A percentile compares a stretch with the other conserved stretches of the same genome.
Conservation (phyloP, 768 basidiomycete species). For the Xerocomus potaroensis region DNA sequence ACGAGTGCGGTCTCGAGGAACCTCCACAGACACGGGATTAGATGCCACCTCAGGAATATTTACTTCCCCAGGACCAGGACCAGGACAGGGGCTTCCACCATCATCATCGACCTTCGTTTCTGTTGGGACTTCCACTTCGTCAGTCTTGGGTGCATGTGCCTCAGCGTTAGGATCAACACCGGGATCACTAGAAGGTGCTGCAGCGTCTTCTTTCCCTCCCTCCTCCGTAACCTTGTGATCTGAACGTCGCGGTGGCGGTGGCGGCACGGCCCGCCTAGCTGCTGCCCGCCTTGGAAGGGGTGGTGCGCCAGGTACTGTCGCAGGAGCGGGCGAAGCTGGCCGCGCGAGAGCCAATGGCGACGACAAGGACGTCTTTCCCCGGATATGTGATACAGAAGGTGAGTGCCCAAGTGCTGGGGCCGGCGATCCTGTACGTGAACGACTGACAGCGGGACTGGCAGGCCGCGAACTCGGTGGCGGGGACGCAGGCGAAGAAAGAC, state of each 20-base stretch:
- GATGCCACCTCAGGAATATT: background rate
- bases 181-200: background rate
- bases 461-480: constrained; percentile 33
- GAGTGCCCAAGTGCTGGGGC: constrained; percentile 6
- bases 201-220: constrained; percentile 6
- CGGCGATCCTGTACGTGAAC: constrained; percentile 26
- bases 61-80: background rate
- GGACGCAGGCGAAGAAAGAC: constrained; percentile 21
- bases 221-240: background rate
- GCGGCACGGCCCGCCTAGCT: constrained; percentile 38
- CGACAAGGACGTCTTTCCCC: constrained; percentile 14
- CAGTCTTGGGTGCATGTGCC: background rate
- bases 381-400: constrained; percentile 3
- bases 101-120: constrained; percentile 4
- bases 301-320: constrained; percentile 33
- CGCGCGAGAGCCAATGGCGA: constrained; percentile 35
- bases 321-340: constrained; percentile 33
- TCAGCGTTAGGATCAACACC: background rate
- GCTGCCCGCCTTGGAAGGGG: constrained; percentile 67
- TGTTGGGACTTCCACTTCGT: background rate
- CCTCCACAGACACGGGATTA: background rate
- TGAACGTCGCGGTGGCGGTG: constrained; percentile 22
- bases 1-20: background rate
- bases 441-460: constrained; percentile 18
- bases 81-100: background rate